Evolutionary conservation across 2,329 filamentous ascomycete species (phyloP).

Genomic region (Parafenestella ontariensis): DNA sequence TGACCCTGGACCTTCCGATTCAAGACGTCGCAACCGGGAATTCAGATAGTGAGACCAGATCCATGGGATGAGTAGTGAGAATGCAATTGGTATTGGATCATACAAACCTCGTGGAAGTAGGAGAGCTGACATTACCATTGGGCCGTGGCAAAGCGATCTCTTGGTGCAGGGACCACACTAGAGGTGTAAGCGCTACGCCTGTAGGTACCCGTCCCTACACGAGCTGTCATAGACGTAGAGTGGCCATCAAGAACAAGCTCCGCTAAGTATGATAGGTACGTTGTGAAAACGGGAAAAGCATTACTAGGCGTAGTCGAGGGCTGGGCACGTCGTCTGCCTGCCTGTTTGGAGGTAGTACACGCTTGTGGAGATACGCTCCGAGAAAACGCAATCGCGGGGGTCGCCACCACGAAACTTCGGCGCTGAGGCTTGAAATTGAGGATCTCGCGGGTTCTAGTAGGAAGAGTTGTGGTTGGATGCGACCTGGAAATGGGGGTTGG

Average conservation of each 20-base stretch:
- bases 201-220: constrained; percentile 10
- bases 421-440: no score
- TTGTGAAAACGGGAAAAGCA: background rate
- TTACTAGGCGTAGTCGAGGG: background rate
- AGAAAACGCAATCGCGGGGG: background rate
- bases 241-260: background rate
- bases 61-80: background rate
- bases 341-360: background rate
- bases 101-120: background rate
- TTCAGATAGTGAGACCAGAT: constrained; percentile 11
- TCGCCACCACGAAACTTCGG: background rate
- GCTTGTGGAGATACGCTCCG: background rate
- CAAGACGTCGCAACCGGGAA: constrained; percentile 9
- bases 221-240: background rate
- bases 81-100: background rate
- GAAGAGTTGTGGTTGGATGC: no score
- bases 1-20: constrained; percentile 23
- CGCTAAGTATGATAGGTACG: background rate
- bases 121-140: background rate
- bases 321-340: background rate
- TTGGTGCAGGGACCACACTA: background rate
- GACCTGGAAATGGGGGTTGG: no score
- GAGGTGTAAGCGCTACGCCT: background rate
- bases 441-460: no score
- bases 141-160: background rate